Conservation (phyloP, 495 filamentous ascomycete species). For the Aspergillus kassunensis region DNA sequence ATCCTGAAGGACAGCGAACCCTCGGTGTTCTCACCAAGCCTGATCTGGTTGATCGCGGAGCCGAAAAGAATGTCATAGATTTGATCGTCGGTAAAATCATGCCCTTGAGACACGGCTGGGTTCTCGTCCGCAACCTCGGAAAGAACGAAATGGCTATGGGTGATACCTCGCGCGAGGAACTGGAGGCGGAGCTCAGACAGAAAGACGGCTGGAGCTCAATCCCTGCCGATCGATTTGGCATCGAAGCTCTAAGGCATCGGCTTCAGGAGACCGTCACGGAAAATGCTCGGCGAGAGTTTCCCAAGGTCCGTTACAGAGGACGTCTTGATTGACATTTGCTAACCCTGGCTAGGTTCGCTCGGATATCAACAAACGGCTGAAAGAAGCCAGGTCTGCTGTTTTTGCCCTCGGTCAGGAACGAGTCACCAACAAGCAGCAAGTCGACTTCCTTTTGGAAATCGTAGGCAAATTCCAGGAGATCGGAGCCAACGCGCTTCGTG, state of each 20-base stretch:
- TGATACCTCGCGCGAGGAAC: conserved; percentile 14
- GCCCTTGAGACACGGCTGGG: conserved; percentile 50
- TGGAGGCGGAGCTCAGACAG: conserved; percentile 22
- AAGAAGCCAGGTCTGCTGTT: conserved; percentile 26
- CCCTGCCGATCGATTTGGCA: conserved; percentile 44
- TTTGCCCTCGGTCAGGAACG: conserved; percentile 43
- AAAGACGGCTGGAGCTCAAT: conserved; percentile 43
- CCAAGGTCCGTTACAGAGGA: conserved; percentile 1
- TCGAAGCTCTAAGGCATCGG: conserved; percentile 41
- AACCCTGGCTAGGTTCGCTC: conserved; percentile 29
- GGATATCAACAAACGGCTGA: conserved; percentile 42
- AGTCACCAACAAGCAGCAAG: conserved; percentile 38
- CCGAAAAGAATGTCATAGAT: conserved; percentile 37
- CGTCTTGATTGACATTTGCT: not conserved
- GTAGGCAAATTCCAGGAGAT: conserved; percentile 40
- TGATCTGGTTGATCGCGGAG: conserved; percentile 35
- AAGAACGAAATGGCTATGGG: conserved; percentile 19
- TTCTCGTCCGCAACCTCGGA: conserved; percentile 52
- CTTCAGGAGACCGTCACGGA: conserved; percentile 12
- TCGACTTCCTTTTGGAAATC: conserved; percentile 38
- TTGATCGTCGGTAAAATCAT: conserved; percentile 43
- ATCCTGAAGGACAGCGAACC: conserved; percentile 49
- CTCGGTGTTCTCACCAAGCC: conserved; percentile 60
- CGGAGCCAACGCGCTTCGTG: conserved; percentile 32
- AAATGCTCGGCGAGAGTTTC: conserved; percentile 15